These are phyloP conservation scores for Salix arbutifolia DNA, from an alignment of 345 rosid genomes.

Conservation along the genomic window DNA sequence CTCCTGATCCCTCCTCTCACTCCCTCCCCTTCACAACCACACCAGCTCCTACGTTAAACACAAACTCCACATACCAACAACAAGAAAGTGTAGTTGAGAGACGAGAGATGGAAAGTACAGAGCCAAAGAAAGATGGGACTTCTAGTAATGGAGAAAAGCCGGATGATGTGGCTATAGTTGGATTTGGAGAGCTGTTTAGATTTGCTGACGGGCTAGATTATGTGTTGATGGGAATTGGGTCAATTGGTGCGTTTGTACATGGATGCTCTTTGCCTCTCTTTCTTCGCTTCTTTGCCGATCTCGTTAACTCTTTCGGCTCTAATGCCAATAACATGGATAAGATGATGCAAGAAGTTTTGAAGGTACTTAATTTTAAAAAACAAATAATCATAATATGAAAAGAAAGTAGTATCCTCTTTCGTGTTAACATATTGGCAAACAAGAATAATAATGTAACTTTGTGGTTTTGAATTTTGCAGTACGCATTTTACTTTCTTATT, in stretches of 20 bases:
- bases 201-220: conserved; percentile 94
- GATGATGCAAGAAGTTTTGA: conserved; percentile 96
- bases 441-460: background rate
- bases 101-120: conserved; percentile 56
- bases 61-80: conserved; percentile 14
- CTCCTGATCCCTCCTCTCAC: conserved; percentile 15
- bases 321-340: conserved; percentile 81
- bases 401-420: background rate
- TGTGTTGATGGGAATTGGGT: conserved; percentile 92
- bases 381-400: background rate
- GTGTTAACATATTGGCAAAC: background rate
- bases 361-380: conserved; percentile 38
- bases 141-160: conserved; percentile 35
- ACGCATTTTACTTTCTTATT: conserved; percentile 89
- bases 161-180: conserved; percentile 50
- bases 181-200: conserved; percentile 82
- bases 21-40: conserved; percentile 28
- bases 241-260: conserved; percentile 88
- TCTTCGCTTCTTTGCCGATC: conserved; percentile 96
- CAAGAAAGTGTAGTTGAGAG: conserved; percentile 14
- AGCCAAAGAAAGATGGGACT: conserved; percentile 30
- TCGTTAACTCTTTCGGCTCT: conserved; percentile 96
- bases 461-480: conserved; percentile 46
- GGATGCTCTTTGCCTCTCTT: conserved; percentile 92
- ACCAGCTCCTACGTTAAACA: conserved; percentile 12